A percentile compares a stretch with the other conserved stretches of the same genome.
Evolutionary conservation across 1,284 basidiomycete species (phyloP).

Genomic region (Tausonia pullulans): DNA sequence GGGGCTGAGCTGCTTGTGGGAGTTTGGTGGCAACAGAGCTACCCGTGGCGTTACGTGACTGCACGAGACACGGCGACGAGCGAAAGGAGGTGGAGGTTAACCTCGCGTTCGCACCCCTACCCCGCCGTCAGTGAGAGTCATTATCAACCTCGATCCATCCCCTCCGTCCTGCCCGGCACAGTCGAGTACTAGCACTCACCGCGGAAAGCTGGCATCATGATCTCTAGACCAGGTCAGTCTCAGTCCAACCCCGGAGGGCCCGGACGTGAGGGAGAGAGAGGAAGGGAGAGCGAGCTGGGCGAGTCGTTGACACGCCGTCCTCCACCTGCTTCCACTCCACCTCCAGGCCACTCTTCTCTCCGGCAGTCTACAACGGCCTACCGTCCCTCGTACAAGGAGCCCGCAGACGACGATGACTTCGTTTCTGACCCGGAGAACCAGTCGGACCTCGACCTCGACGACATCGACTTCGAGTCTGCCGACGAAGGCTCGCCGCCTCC

Average conservation of each 20-base stretch:
- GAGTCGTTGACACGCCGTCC: not conserved
- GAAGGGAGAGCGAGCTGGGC: too few relatives aligned
- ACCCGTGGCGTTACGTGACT: too few relatives aligned
- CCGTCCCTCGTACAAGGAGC: not conserved
- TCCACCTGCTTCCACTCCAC: not conserved
- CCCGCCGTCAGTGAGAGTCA: not conserved
- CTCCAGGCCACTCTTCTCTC: constrained; percentile 13
- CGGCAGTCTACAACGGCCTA: constrained; percentile 9
- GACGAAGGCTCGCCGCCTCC: constrained; percentile 4
- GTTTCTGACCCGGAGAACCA: not conserved
- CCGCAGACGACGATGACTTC: constrained; percentile 1
- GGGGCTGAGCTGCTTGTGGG: too few relatives aligned
- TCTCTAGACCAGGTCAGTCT: constrained; percentile 1
- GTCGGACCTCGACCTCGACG: constrained; percentile 6
- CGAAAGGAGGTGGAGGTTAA: constrained; percentile 5
- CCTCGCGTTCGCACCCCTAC: not conserved
- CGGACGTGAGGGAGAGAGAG: too few relatives aligned
- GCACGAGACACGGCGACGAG: not conserved
- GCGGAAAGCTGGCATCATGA: not conserved
- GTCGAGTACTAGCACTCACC: too few relatives aligned
- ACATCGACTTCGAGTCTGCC: constrained; percentile 15
- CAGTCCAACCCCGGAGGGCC: too few relatives aligned
- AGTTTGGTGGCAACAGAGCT: too few relatives aligned
- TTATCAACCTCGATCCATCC: not conserved
- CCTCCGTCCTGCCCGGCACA: not conserved